Evolutionary conservation across 805 yeast species (phyloP).

Genomic region (Saccharomycopsis schoenii): DNA sequence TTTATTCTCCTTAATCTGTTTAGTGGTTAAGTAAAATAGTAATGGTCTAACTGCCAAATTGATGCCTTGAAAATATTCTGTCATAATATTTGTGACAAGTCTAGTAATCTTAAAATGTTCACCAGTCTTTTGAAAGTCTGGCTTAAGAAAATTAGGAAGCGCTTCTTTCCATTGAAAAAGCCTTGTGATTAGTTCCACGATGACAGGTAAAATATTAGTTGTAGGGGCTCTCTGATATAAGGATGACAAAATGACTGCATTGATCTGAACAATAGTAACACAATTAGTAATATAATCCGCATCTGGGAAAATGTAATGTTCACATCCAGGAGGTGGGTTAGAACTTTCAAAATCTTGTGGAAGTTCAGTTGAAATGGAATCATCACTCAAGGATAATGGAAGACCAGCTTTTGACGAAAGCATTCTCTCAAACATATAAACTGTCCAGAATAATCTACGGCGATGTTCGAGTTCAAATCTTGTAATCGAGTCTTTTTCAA

Average conservation of each 20-base stretch:
- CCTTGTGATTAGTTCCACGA: constrained; percentile 58
- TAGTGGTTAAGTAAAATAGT: constrained; percentile 64
- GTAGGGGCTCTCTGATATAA: constrained; percentile 70
- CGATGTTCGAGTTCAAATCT: constrained; percentile 73
- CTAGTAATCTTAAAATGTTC: constrained; percentile 46
- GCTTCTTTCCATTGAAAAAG: constrained; percentile 58
- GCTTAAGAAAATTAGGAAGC: constrained; percentile 53
- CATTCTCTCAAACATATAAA: constrained; percentile 77
- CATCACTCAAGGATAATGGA: constrained; percentile 71
- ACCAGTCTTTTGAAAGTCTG: constrained; percentile 47
- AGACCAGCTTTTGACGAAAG: constrained; percentile 73
- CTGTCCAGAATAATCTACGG: constrained; percentile 80
- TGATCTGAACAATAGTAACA: constrained; percentile 69
- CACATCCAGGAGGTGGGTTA: constrained; percentile 48
- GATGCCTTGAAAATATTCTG: constrained; percentile 77
- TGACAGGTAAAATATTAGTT: constrained; percentile 63
- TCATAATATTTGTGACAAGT: constrained; percentile 62
- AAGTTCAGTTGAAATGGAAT: constrained; percentile 67
- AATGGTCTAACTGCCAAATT: constrained; percentile 72
- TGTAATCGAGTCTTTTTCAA: constrained; percentile 57
- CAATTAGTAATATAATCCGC: constrained; percentile 70
- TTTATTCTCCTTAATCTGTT: constrained; percentile 45
- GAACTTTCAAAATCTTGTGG: constrained; percentile 66
- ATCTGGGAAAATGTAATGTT: constrained; percentile 64
- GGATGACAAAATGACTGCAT: constrained; percentile 60